Evolutionary conservation across 2,329 filamentous ascomycete genomes (phyloP).

Genomic region (Hypoxylon sp.): DNA sequence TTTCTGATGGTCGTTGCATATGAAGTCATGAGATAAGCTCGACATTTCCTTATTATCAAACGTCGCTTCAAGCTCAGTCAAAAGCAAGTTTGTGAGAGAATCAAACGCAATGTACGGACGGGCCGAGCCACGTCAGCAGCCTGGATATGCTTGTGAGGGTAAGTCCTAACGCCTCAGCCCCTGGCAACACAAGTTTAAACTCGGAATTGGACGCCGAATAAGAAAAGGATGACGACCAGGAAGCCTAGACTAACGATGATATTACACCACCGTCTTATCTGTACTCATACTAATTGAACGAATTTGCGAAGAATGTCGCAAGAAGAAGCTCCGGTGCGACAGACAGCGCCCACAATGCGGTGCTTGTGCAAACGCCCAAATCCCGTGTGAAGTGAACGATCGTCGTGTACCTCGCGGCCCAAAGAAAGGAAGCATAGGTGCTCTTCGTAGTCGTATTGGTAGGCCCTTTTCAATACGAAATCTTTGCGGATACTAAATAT

Average conservation of each 20-base stretch:
- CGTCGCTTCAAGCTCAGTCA: conserved; percentile 15
- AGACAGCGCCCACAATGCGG: conserved; percentile 44
- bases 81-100: conserved; percentile 13
- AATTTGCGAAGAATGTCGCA: conserved; percentile 38
- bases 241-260: conserved; percentile 7
- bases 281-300: conserved; percentile 29
- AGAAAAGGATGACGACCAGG: conserved; percentile 4
- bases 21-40: conserved; percentile 19
- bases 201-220: conserved; percentile 5
- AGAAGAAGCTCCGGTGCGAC: conserved; percentile 45
- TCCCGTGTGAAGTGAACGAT: conserved; percentile 44
- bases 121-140: conserved; percentile 45
- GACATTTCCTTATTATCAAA: not conserved
- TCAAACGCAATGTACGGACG: conserved; percentile 41
- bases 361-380: conserved; percentile 41
- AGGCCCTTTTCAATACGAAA: conserved; percentile 9
- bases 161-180: conserved; percentile 39
- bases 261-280: not conserved
- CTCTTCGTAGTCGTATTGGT: conserved; percentile 43
- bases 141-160: conserved; percentile 45
- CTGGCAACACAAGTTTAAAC: conserved; percentile 26
- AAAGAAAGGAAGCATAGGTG: conserved; percentile 44
- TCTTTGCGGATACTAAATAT: conserved; percentile 20
- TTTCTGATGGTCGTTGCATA: conserved; percentile 1
- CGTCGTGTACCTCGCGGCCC: conserved; percentile 42